Evolutionary conservation across 2,329 filamentous ascomycete genomes (phyloP), one percentile per base, ranked within the genome.

Genomic region (Ascochyta pisi): DNA sequence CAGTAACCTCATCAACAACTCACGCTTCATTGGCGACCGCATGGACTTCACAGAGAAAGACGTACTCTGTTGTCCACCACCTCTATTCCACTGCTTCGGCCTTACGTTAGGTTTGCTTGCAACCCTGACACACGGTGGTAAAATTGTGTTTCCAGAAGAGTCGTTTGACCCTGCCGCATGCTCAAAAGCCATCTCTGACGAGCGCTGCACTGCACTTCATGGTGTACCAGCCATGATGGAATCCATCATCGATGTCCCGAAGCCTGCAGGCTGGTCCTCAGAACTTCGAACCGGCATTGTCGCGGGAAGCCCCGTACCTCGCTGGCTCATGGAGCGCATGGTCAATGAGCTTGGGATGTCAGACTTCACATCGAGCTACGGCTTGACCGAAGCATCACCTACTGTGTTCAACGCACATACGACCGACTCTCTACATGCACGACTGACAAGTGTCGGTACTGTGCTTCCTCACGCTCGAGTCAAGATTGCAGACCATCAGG

Each of bases 221-320:
- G 91, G 91, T 31, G 91, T 94, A 0, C 91, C 91, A 0, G 90
- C 91, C 53, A 94, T 94, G 91, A 92, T 92, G 73, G 89, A 92
- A 69, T 86, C 87, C 0, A 79, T 84, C 9, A 78, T 85, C 53
- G 75, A 75, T 35, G 67, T 82, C 1, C 78, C 78, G n/a, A 78
- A 81, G 51, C 81, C 81, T 0, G 61, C 65, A 3, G 70, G 75
- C 15, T 84, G 83, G 64, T 64, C 57, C 1, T 69, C 65, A 5
- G 40, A 67, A 19, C 80, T 93, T 16, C 82, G 90, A 31, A 93
- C 90, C 0, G 90, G 90, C 7, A 92, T 92, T 66, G 89, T 92
- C 40, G 90, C 90, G 0, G 91, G 91, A 0, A 88, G 89, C 0
- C 89, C 90, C 0, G 90, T 94, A 1, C 90, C 90, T 2, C 82